Evolutionary conservation across 257 asterid genomes (phyloP).

Genomic region (Solanum infundibuliforme): DNA sequence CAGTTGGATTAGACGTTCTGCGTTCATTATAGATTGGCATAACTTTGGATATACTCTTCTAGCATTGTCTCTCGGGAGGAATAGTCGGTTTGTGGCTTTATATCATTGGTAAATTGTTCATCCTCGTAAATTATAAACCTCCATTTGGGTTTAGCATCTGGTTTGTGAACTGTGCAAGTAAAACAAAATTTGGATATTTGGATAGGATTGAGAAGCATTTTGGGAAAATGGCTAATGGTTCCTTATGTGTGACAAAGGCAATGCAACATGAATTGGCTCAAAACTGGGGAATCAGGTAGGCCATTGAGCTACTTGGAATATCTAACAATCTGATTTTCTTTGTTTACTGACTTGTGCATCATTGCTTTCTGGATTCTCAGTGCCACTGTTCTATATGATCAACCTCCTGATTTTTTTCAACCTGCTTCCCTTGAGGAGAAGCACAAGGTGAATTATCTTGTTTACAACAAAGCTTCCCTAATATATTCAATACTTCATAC

Average conservation of each 20-base stretch:
- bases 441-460: slow-evolving; percentile 54
- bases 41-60: slow-evolving; percentile 87
- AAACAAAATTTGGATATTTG: slow-evolving; percentile 11
- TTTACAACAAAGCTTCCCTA: background rate
- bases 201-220: slow-evolving; percentile 81
- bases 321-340: background rate
- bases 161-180: slow-evolving; percentile 1
- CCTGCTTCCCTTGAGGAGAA: slow-evolving; percentile 71
- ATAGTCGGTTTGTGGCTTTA: slow-evolving; percentile 59
- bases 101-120: slow-evolving; percentile 60
- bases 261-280: slow-evolving; percentile 95
- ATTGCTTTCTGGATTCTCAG: slow-evolving; percentile 26
- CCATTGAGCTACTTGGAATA: background rate
- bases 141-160: background rate
- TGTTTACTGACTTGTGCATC: background rate
- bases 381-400: slow-evolving; percentile 88
- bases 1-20: slow-evolving; percentile 72
- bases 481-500: slow-evolving; percentile 2
- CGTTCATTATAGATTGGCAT: slow-evolving; percentile 86
- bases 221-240: slow-evolving; percentile 86
- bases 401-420: slow-evolving; percentile 86
- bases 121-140: background rate
- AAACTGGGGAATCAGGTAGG: slow-evolving; percentile 91
- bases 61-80: slow-evolving; percentile 75
- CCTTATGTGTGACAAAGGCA: slow-evolving; percentile 91